A percentile compares a stretch with the other conserved stretches of the same genome.
Evolutionary conservation across 2,329 filamentous ascomycete genomes (phyloP).

Genomic region (Fusarium brachygibbosum): DNA sequence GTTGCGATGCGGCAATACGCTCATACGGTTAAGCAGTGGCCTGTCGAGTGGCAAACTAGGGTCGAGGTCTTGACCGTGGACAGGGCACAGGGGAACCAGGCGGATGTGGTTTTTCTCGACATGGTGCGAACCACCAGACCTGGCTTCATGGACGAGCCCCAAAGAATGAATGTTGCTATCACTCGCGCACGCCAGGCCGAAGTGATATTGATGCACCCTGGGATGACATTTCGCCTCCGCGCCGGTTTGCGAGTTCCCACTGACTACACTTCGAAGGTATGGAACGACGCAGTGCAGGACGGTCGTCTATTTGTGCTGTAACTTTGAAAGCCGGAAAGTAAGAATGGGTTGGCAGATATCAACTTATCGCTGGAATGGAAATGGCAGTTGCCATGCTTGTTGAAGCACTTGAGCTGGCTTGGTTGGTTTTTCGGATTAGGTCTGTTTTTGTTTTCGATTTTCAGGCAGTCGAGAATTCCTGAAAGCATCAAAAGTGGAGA

Average conservation of each 20-base stretch:
- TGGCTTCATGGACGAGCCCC: conserved; percentile 59
- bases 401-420: conserved; percentile 16
- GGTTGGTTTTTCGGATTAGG: conserved; percentile 24
- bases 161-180: conserved; percentile 61
- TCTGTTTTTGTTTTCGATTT: conserved; percentile 6
- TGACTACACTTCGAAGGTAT: conserved; percentile 49
- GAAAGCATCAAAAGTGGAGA: not conserved
- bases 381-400: conserved; percentile 1
- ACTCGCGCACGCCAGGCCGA: conserved; percentile 62
- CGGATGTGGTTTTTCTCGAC: conserved; percentile 63
- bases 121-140: conserved; percentile 58
- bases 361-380: not conserved
- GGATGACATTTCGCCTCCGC: conserved; percentile 49
- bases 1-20: conserved; percentile 55
- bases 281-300: conserved; percentile 50
- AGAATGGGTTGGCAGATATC: not conserved
- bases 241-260: conserved; percentile 35
- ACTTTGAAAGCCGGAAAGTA: not conserved
- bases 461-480: not conserved
- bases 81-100: conserved; percentile 62
- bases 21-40: conserved; percentile 48
- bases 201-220: conserved; percentile 60
- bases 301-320: conserved; percentile 44
- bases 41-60: conserved; percentile 47
- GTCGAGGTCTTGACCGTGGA: conserved; percentile 61